Base-by-base conservation (phyloP, 495 filamentous ascomycete species). In the Penicillium salamii region DNA sequence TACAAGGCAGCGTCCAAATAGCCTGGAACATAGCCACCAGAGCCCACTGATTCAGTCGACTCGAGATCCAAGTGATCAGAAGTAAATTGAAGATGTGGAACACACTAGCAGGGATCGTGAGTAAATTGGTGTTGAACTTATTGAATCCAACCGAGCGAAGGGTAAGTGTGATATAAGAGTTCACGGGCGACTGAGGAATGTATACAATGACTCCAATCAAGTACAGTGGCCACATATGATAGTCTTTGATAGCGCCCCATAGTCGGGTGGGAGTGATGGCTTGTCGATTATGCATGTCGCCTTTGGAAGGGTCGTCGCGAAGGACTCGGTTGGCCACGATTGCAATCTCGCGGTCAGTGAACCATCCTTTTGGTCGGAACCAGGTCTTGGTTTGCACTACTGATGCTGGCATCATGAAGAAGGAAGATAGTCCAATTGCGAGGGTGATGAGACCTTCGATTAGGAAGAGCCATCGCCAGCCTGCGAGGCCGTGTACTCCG, bases 301-400 rank as follows among this genome's bases (percentile, higher is more conserved):
- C 80, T 57, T 85, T 86, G 38, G 71, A 74, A 15, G 83, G 81
- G 54, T 85, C 82, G 36, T 85, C 82, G n/a, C 83, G 77, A 5
- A 85, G 62, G n/a, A 85, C 65, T 1, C 81, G 72, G 58, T 85
- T 85, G 37, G 82, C 80, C 1, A 84, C 58, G 50, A 85, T 85
- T 11, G 49, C 48, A 29, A 77, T 79, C 53, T 83, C 81, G 9
- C 72, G 73, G 3, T 80, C 79, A 0, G 59, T 75, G 54, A 83
- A 84, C 82, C 82, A 86, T 1, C 79, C 79, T 46, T 78, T 80
- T 13, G 76, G 70, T 7, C 80, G 66, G 44, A 77, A 75, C 76
- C 77, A 77, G 40, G 67, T 74, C 20, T 70, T 68, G 0, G 81
- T 85, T 59, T 84, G 74, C 1, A 63, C 67, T 11, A 65, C 57